Evolutionary conservation across 352 stramenopile genomes (phyloP), one percentile per base, ranked within the genome.

Genomic region (Pythium apleroticum): DNA sequence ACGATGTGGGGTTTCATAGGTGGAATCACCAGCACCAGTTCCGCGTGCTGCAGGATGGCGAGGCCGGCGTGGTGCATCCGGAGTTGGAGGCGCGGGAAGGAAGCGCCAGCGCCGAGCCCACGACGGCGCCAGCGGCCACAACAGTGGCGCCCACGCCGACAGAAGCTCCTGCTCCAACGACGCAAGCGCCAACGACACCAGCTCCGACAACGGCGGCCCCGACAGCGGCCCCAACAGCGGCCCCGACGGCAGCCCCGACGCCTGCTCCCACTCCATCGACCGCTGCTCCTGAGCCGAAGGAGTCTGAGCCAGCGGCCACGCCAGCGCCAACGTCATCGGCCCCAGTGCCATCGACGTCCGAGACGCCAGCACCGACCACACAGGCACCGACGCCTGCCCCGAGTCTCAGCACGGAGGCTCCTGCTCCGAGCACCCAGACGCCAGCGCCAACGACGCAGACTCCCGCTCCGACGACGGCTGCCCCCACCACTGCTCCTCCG

Each of bases 121-220:
- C 28, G 7, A 24, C 50, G 19, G 30, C 50, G 17, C 19, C 50
- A 57, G 27, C 20, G 28, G 9, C 27, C 28, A 10, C 41, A 12
- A 5, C 41, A 57, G 50, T 43, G 28, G 11, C 50, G 50, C 6
- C 41, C 4, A 22, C 41, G 41, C 35, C 35, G 30, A 9, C 30
- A 4, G 4, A 4, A 33, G 30, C 30, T 4, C 4, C 30, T 9
- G 30, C 30, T 33, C 14, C 33, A 22, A 55, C 65, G 14, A 33
- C 64, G 15, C 25, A 56, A 17, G 55, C 65, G 0, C 39, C 59
- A 5, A 19, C 59, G 31, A 52, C 68, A 6, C 67, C 66, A 19
- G 27, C 57, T 11, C 20, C 68, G 46, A 46, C 56, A 43, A n/a
- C n/a, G n/a, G n/a, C 72, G 27, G 48, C 71, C 24, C 46, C 61